phyloP scores from a whole-genome alignment of 2,329 filamentous ascomycete species.

The Hansfordia pulvinata region DNA sequence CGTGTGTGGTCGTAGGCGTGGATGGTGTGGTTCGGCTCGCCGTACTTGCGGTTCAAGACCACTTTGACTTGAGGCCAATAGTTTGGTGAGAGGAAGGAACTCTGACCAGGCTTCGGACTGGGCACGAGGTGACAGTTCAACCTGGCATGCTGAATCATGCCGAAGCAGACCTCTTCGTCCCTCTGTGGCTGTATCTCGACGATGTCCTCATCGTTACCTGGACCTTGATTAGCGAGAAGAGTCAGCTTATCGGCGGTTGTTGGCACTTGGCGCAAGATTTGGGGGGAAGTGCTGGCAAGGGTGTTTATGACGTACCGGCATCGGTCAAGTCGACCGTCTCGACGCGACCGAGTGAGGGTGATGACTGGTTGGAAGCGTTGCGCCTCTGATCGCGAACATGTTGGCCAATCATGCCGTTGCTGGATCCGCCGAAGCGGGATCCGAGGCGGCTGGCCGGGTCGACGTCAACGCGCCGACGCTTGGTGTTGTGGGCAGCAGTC shows the following conservation, averaged over 20 bases:
- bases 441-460: slow-evolving; percentile 24
- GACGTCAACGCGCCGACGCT: slow-evolving; percentile 46
- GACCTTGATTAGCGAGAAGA: no score
- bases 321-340: slow-evolving; percentile 46
- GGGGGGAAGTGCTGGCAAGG: no score
- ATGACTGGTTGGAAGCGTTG: slow-evolving; percentile 21
- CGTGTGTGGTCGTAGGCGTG: slow-evolving; percentile 60
- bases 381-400: slow-evolving; percentile 49
- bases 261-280: no score
- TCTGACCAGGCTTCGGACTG: slow-evolving; percentile 48
- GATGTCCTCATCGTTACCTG: slow-evolving; percentile 41
- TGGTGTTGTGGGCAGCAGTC: slow-evolving; percentile 39
- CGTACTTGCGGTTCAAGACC: slow-evolving; percentile 44
- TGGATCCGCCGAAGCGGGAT: slow-evolving; percentile 32
- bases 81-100: slow-evolving; percentile 39
- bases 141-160: slow-evolving; percentile 54
- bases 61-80: slow-evolving; percentile 68
- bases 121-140: slow-evolving; percentile 58
- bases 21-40: slow-evolving; percentile 46
- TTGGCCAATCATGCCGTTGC: slow-evolving; percentile 49
- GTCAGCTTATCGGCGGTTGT: slow-evolving; percentile 5
- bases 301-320: slow-evolving; percentile 25
- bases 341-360: slow-evolving; percentile 11
- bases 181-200: slow-evolving; percentile 43
- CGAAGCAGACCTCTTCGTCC: slow-evolving; percentile 67